These are phyloP conservation scores for Solanum microdontum DNA, from an alignment of 257 asterid species.

Conservation along the genomic window DNA sequence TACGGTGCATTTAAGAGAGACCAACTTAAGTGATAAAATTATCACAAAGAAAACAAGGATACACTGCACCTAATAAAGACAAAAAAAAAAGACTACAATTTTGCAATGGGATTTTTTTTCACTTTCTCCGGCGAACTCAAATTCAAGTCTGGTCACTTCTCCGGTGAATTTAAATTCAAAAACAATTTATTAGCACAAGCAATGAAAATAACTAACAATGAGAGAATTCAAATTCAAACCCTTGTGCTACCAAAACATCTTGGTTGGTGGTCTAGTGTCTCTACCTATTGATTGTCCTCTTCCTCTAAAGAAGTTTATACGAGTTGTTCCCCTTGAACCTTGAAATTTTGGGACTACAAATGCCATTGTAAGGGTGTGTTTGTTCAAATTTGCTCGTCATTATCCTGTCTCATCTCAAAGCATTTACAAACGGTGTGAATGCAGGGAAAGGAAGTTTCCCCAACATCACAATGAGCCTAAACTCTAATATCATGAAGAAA, in stretches of 20 bases:
- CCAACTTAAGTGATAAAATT: neutral
- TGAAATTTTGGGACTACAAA: neutral
- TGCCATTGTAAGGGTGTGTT: neutral
- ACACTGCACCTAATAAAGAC: neutral
- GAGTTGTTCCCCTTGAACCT: neutral
- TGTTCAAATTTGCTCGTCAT: neutral
- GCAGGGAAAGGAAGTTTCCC: neutral
- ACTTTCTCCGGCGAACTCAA: neutral
- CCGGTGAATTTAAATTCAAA: neutral
- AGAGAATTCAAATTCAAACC: neutral
- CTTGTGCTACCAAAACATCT: neutral
- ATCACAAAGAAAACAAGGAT: neutral
- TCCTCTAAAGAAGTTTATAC: neutral
- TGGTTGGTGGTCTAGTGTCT: neutral
- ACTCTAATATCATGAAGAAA: neutral
- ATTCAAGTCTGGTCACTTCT: neutral
- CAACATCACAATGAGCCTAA: neutral
- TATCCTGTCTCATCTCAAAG: neutral
- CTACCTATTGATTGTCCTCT: neutral
- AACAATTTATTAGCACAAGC: neutral
- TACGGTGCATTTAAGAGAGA: neutral
- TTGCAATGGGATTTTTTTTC: neutral
- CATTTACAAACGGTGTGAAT: neutral
- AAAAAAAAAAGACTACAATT: neutral
- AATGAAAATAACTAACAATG: neutral